Conservation (phyloP, 1,284 basidiomycete genomes). For the Phylloboletellus chloephorus region DNA sequence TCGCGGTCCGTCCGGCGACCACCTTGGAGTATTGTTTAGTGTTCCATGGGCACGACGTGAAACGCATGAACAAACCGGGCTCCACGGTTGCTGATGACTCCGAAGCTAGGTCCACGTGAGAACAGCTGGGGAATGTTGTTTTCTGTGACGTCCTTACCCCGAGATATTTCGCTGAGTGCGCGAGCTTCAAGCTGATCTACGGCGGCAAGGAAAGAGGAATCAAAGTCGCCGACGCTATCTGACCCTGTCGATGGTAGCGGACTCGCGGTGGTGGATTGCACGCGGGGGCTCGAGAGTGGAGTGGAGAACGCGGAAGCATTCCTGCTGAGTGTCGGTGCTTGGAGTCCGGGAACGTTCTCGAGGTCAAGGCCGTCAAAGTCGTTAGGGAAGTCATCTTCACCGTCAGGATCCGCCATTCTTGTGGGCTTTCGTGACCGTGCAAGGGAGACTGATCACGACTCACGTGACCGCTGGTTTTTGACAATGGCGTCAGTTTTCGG, state of each 20-base stretch:
- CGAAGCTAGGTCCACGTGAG: not conserved
- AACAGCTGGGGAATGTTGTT: not conserved
- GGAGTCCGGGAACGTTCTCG: constrained; percentile 32
- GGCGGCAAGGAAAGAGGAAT: constrained; percentile 33
- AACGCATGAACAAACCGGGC: constrained; percentile 9
- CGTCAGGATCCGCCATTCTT: constrained; percentile 23
- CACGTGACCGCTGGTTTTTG: too few species aligned
- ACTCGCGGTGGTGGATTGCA: constrained; percentile 7
- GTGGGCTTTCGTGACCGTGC: not conserved
- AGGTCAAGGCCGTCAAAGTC: constrained; percentile 38
- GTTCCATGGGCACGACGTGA: not conserved
- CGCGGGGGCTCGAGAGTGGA: not conserved
- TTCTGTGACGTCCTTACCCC: constrained; percentile 10
- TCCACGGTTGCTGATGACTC: not conserved
- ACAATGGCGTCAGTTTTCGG: too few species aligned
- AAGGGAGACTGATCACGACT: too few species aligned
- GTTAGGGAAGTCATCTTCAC: constrained; percentile 38
- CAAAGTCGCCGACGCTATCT: constrained; percentile 33
- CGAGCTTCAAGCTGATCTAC: constrained; percentile 39
- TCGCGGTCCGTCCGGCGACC: not conserved
- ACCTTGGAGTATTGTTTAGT: constrained; percentile 13
- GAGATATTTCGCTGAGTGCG: constrained; percentile 10
- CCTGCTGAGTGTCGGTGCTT: constrained; percentile 24
- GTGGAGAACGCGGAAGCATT: constrained; percentile 1
- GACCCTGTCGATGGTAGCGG: constrained; percentile 21